A percentile compares a stretch with the other conserved stretches of the same genome.
phyloP scores from a whole-genome alignment of 768 basidiomycete species.

The Serendipita indica region DNA sequence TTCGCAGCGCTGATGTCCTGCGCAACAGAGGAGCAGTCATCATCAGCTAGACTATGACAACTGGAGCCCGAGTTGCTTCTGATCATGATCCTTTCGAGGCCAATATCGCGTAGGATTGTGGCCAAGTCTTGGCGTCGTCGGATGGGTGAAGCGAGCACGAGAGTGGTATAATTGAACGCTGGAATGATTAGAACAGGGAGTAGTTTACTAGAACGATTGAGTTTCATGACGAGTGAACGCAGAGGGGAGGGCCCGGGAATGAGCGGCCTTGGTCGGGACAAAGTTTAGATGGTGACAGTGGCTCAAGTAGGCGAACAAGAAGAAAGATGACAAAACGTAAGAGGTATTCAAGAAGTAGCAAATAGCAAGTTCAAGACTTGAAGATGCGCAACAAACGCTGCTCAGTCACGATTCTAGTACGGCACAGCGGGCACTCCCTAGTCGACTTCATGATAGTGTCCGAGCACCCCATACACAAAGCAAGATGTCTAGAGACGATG shows the following conservation, averaged over 20 bases:
- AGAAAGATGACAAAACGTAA: not conserved
- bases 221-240: not conserved
- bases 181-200: not conserved
- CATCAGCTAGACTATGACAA: too few species aligned
- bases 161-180: not conserved
- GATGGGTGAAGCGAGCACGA: not conserved
- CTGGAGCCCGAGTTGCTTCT: not conserved
- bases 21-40: too few species aligned
- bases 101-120: not conserved
- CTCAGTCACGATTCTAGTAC: conserved; percentile 78
- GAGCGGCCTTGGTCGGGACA: not conserved
- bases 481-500: conserved; percentile 43
- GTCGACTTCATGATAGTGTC: conserved; percentile 66
- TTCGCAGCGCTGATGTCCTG: too few species aligned
- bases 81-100: not conserved
- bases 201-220: not conserved
- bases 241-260: not conserved
- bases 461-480: conserved; percentile 64
- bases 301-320: not conserved
- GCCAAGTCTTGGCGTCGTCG: not conserved
- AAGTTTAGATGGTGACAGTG: too few species aligned
- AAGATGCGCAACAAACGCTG: conserved; percentile 67
- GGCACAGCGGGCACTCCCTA: conserved; percentile 79
- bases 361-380: conserved; percentile 25
- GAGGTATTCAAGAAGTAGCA: not conserved